Conservation (phyloP, 129 eudicot genomes). For the Flaveria ramosissima region DNA sequence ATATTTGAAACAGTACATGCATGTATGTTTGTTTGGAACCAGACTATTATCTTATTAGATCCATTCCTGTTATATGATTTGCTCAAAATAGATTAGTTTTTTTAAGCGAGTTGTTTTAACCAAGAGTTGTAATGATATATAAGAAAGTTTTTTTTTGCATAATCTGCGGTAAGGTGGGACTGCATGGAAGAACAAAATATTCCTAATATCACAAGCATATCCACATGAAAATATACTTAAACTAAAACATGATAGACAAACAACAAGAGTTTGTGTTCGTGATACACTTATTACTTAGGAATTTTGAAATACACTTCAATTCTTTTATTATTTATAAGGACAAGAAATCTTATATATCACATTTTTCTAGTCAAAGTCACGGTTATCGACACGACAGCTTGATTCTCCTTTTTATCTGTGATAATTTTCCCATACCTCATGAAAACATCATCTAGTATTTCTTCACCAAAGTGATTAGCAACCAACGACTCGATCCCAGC, state of each 20-base stretch:
- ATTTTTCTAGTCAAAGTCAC: constrained; percentile 39
- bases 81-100: too few relatives aligned
- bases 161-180: too few relatives aligned
- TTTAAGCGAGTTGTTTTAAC: too few relatives aligned
- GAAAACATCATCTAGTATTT: constrained; percentile 46
- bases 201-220: too few relatives aligned
- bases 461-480: constrained; percentile 51
- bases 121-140: too few relatives aligned
- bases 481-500: constrained; percentile 49
- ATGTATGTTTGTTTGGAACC: too few relatives aligned
- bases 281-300: background rate
- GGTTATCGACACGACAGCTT: constrained; percentile 33
- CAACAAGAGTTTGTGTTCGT: background rate
- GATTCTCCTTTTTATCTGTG: constrained; percentile 31
- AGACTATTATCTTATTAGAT: too few relatives aligned
- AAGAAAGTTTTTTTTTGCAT: too few relatives aligned
- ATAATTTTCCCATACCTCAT: constrained; percentile 33
- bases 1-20: too few relatives aligned
- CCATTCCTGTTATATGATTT: too few relatives aligned
- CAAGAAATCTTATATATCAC: background rate
- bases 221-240: too few relatives aligned
- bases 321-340: background rate
- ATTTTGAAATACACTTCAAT: background rate
- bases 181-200: too few relatives aligned
- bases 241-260: background rate